phyloP scores from a whole-genome alignment of 2,329 filamentous ascomycete genomes.

The Aspergillus chevalieri region DNA sequence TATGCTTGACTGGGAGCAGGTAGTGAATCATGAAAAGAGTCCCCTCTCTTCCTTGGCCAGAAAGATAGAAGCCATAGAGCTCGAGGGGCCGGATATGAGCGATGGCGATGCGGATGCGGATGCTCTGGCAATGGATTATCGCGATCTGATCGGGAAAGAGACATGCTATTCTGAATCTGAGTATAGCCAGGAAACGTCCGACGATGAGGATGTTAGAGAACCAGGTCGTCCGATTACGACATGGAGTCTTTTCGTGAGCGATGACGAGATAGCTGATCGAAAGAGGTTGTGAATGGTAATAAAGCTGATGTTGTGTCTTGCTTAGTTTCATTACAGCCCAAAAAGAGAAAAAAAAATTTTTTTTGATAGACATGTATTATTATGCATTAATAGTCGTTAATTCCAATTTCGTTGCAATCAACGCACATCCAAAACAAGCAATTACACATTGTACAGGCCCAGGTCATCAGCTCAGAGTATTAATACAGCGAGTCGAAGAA shows the following conservation, averaged over 20 bases:
- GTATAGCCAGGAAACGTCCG: neutral
- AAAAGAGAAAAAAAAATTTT: neutral
- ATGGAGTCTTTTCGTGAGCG: constrained; percentile 8
- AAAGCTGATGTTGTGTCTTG: neutral
- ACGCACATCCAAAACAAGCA: constrained; percentile 9
- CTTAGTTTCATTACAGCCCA: neutral
- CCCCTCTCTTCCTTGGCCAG: neutral
- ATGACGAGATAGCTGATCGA: neutral
- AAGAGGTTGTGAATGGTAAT: neutral
- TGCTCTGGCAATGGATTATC: constrained; percentile 3
- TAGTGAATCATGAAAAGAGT: neutral
- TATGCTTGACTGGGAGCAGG: constrained; percentile 2
- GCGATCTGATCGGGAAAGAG: constrained; percentile 1
- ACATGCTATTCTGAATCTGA: constrained; percentile 7
- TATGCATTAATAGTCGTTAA: neutral
- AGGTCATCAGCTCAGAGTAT: constrained; percentile 20
- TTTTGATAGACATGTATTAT: neutral
- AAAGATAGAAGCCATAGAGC: neutral
- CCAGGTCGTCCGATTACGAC: constrained; percentile 6
- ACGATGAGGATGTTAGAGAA: neutral
- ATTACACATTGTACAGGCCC: constrained; percentile 19
- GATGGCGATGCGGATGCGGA: neutral
- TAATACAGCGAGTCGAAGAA: constrained; percentile 25
- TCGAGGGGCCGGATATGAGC: neutral
- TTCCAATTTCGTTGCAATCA: neutral